Evolutionary conservation across 305 asterid genomes (phyloP).

Genomic region (Ajuga reptans): DNA sequence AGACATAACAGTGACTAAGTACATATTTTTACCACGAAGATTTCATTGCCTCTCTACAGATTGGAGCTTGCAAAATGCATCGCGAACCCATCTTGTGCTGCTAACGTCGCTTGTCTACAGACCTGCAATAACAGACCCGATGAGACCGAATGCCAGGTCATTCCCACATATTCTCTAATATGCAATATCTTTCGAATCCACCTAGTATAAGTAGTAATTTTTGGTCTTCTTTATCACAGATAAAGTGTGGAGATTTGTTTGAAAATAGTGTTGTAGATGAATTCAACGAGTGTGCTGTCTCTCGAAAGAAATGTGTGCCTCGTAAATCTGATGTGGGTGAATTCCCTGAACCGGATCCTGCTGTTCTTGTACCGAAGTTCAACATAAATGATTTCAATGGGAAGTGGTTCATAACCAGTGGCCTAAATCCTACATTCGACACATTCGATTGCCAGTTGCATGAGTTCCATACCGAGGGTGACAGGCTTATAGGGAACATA

Average conservation of each 20-base stretch:
- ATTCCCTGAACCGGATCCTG: slow-evolving; percentile 77
- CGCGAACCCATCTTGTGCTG: slow-evolving; percentile 89
- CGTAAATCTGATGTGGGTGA: slow-evolving; percentile 93
- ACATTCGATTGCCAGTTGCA: slow-evolving; percentile 87
- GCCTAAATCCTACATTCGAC: slow-evolving; percentile 86
- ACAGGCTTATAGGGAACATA: slow-evolving; percentile 59
- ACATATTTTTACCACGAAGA: neutral
- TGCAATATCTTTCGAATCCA: neutral
- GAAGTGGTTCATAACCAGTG: slow-evolving; percentile 82
- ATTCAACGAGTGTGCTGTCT: slow-evolving; percentile 93
- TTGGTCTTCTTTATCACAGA: slow-evolving; percentile 39
- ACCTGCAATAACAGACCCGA: slow-evolving; percentile 94
- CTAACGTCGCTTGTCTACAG: slow-evolving; percentile 86
- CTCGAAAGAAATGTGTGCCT: slow-evolving; percentile 92
- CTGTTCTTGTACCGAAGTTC: slow-evolving; percentile 58
- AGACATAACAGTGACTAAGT: neutral
- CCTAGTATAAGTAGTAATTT: neutral
- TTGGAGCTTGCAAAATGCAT: slow-evolving; percentile 86
- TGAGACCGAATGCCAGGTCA: slow-evolving; percentile 96
- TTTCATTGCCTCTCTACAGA: slow-evolving; percentile 30
- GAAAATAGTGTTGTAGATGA: slow-evolving; percentile 79
- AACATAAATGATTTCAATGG: slow-evolving; percentile 69
- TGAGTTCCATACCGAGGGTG: slow-evolving; percentile 71
- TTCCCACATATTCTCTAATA: neutral
- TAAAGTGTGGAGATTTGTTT: slow-evolving; percentile 89